These are phyloP conservation scores for Podila epigama DNA, from an alignment of 192 early-diverging fungal species.

Conservation along the genomic window DNA sequence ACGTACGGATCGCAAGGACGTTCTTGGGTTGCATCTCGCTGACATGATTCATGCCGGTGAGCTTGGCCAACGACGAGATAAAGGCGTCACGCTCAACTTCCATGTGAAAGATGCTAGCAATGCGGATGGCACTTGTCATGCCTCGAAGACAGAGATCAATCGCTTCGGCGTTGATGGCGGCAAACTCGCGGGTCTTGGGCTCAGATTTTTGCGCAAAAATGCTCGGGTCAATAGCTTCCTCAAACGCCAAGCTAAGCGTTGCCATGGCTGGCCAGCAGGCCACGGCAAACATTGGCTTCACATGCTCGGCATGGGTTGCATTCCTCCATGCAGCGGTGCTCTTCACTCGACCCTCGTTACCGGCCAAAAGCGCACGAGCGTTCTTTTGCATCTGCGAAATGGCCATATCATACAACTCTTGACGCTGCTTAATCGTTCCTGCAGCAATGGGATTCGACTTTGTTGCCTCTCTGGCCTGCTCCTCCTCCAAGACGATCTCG, in stretches of 20 bases:
- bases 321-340: slow-evolving; percentile 60
- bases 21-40: slow-evolving; percentile 90
- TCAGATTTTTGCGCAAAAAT: slow-evolving; percentile 28
- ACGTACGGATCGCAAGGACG: slow-evolving; percentile 83
- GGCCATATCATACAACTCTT: slow-evolving; percentile 67
- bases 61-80: slow-evolving; percentile 86
- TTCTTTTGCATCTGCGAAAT: slow-evolving; percentile 76
- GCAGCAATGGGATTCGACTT: slow-evolving; percentile 33
- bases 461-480: slow-evolving; percentile 61
- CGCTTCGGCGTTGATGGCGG: slow-evolving; percentile 59
- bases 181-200: slow-evolving; percentile 51
- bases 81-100: slow-evolving; percentile 91
- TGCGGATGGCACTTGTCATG: slow-evolving; percentile 78
- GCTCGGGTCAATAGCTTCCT: slow-evolving; percentile 77
- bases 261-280: slow-evolving; percentile 89
- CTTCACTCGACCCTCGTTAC: slow-evolving; percentile 58
- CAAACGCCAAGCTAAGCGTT: slow-evolving; percentile 81
- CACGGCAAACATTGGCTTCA: slow-evolving; percentile 90
- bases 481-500: slow-evolving; percentile 95
- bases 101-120: slow-evolving; percentile 86
- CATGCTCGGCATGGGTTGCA: slow-evolving; percentile 85
- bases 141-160: slow-evolving; percentile 80
- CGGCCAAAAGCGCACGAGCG: slow-evolving; percentile 67
- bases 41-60: slow-evolving; percentile 85
- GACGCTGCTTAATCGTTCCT: slow-evolving; percentile 52